Evolutionary conservation across 2,329 filamentous ascomycete species (phyloP).

Genomic region (Nothophoma quercina): DNA sequence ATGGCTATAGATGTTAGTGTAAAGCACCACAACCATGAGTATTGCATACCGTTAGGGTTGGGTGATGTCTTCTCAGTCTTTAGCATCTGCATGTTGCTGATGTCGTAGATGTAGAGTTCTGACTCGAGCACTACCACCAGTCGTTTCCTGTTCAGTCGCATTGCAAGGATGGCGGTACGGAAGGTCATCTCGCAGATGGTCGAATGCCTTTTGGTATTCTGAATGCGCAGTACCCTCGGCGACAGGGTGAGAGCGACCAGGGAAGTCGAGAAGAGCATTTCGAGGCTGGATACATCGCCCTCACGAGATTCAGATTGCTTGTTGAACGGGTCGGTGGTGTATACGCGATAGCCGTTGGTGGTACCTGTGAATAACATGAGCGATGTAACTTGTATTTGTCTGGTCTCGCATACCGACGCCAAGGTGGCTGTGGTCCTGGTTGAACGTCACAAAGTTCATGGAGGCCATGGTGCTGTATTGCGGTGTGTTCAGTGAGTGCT

Average conservation of each 20-base stretch:
- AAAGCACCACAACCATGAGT: not conserved
- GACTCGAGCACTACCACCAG: constrained; percentile 93
- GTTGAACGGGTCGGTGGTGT: constrained; percentile 94
- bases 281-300: constrained; percentile 92
- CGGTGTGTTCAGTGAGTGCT: constrained; percentile 8
- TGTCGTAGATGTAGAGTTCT: constrained; percentile 97
- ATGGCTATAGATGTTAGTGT: constrained; percentile 66
- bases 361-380: constrained; percentile 67
- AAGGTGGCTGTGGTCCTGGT: constrained; percentile 97
- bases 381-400: not conserved
- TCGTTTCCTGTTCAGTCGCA: constrained; percentile 92
- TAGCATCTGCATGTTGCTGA: constrained; percentile 95
- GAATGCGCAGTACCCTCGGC: constrained; percentile 89
- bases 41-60: constrained; percentile 73
- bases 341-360: constrained; percentile 92
- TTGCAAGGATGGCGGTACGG: constrained; percentile 91
- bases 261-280: constrained; percentile 99
- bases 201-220: constrained; percentile 89
- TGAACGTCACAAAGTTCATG: constrained; percentile 99
- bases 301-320: constrained; percentile 95
- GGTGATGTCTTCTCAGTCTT: constrained; percentile 93
- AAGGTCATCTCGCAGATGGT: constrained; percentile 99
- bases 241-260: constrained; percentile 93
- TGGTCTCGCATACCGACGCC: constrained; percentile 76
- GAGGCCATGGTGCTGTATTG: constrained; percentile 40